phyloP scores from a whole-genome alignment of 2,329 filamentous ascomycete genomes.

The Beauveria asiatica region DNA sequence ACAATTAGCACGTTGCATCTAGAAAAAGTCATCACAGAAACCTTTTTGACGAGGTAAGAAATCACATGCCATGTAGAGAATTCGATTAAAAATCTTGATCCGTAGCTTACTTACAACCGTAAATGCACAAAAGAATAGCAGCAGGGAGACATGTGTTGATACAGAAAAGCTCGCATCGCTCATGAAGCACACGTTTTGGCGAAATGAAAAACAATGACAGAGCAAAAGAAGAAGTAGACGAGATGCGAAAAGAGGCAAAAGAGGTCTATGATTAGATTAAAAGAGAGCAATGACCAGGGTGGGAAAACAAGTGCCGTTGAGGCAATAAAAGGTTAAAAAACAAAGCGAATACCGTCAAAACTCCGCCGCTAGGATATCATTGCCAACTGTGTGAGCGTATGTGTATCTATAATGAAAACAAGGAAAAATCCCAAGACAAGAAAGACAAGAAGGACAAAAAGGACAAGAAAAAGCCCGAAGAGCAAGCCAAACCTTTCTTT shows the following conservation, averaged over 20 bases:
- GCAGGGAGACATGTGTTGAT: no score
- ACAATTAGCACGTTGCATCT: neutral
- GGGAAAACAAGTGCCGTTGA: neutral
- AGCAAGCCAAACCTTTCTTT: neutral
- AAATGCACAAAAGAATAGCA: no score
- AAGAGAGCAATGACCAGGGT: neutral
- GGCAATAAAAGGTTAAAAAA: neutral
- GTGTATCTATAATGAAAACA: constrained; percentile 4
- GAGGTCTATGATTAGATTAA: neutral
- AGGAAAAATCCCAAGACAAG: neutral
- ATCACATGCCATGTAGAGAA: neutral
- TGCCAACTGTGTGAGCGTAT: neutral
- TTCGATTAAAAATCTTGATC: neutral
- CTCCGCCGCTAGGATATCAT: constrained; percentile 11
- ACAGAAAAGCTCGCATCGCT: no score
- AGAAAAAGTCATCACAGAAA: neutral
- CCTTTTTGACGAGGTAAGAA: neutral
- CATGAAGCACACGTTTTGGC: no score
- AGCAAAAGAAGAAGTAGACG: neutral
- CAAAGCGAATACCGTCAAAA: neutral
- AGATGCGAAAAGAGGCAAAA: neutral
- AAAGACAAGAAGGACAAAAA: neutral
- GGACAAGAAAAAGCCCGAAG: neutral
- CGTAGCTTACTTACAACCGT: no score
- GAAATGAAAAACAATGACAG: no score